These are phyloP conservation scores for Violaceomyces palustris DNA, from an alignment of 1,284 basidiomycete genomes.

Conservation along the genomic window DNA sequence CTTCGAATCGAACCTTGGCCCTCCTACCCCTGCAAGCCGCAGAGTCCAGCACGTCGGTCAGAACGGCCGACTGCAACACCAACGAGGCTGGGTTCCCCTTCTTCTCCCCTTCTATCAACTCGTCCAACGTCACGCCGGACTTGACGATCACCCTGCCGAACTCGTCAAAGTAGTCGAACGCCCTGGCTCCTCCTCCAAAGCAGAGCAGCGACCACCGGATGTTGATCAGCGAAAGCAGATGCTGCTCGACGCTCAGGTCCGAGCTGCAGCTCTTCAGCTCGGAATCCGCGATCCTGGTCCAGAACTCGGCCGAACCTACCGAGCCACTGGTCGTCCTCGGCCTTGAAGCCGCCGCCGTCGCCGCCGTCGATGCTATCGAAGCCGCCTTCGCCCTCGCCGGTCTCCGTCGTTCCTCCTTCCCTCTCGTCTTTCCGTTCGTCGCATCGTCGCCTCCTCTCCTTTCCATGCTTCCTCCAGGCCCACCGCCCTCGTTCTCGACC, in stretches of 20 bases:
- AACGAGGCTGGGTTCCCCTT: slow-evolving; percentile 12
- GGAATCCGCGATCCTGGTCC: slow-evolving; percentile 22
- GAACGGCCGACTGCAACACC: slow-evolving; percentile 24
- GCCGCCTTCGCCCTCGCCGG: no score
- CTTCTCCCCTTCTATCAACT: slow-evolving; percentile 18
- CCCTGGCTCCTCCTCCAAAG: slow-evolving; percentile 21
- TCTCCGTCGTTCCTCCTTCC: no score
- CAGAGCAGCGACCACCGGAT: slow-evolving; percentile 26
- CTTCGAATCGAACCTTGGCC: no score
- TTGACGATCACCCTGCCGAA: slow-evolving; percentile 19
- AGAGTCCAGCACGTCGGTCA: slow-evolving; percentile 24
- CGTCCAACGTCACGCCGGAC: slow-evolving; percentile 18
- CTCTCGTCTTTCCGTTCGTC: no score
- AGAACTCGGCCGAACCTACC: slow-evolving; percentile 7
- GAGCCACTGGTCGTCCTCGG: background rate
- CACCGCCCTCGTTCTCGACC: no score
- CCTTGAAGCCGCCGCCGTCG: no score
- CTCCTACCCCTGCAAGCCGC: slow-evolving; percentile 15
- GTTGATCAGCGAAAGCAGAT: slow-evolving; percentile 22
- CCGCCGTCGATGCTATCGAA: no score
- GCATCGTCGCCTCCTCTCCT: no score
- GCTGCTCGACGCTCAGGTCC: slow-evolving; percentile 19
- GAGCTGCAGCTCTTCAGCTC: slow-evolving; percentile 11
- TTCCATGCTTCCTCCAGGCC: no score
- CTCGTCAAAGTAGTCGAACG: slow-evolving; percentile 18